Base-by-base conservation (phyloP, 768 basidiomycete species). In the Pilatotrama ljubarskyi region DNA sequence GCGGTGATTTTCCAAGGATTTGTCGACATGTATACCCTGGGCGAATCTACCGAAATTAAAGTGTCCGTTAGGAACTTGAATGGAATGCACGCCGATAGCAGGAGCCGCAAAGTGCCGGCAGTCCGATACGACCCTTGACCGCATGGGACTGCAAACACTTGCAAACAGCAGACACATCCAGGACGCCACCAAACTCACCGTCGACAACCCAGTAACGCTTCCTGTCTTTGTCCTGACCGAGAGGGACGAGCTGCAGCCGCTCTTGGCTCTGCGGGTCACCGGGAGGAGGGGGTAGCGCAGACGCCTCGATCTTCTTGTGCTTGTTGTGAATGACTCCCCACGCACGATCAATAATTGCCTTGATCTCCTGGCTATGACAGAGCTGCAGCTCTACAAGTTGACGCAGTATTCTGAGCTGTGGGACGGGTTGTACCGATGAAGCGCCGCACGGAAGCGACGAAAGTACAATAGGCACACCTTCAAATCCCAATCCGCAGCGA, bases 1-100 rank as follows among this genome's bases (percentile, higher is more conserved):
- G 90, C 86, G 9, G 86, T 84, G 42, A 87, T 86, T 76, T 93
- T 95, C 91, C 91, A 95, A 20, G 93, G 93, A 73, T 95, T 95
- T 14, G 89, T 90, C 35, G 92, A 93, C 38, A 82, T 76, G 69
- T 91, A 95, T 52, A 94, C 75, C 60, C 93, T 85, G 24, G 92
- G 90, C 47, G 93, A 93, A 77, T 91, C 92, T 94, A 64, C 50
- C 58, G 32, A 44, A 42, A 63, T 68, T 61, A 71, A 72, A 72
- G 70, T 72, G 70, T 68, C 14, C 46, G 55, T 66, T n/a, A 70
- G 59, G 49, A 51, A 58, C 11, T 36, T 8, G 25, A 22, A 9
- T 38, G 13, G 35, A 32, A 40, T 20, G 32, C 44, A 11, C 40
- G 22, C 55, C 58, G 59, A 61, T 59, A 51, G 75, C 77, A 67